A percentile compares a stretch with the other conserved stretches of the same genome.
Conservation (phyloP, 495 filamentous ascomycete genomes). For the Daldinia grandis region DNA sequence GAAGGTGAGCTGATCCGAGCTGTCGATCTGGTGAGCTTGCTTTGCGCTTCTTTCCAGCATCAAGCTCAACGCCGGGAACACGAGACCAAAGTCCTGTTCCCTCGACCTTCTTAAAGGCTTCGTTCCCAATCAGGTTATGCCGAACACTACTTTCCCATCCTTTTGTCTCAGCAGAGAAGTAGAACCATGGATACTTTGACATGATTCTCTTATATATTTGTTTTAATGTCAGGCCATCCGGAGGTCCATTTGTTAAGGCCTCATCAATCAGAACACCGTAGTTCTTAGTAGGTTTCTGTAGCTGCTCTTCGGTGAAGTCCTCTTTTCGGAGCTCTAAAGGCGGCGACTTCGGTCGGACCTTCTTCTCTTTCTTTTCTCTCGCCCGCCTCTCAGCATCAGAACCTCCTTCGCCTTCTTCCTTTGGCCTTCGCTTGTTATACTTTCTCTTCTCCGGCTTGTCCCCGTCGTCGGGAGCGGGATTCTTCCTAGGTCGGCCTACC, state of each 20-base stretch:
- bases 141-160: constrained; percentile 98
- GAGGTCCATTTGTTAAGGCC: constrained; percentile 75
- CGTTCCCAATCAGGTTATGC: constrained; percentile 91
- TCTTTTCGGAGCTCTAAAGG: constrained; percentile 68
- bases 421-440: constrained; percentile 78
- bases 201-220: constrained; percentile 93
- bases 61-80: constrained; percentile 59
- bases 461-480: constrained; percentile 62
- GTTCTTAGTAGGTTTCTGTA: constrained; percentile 83
- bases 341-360: constrained; percentile 65
- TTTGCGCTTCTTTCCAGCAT: constrained; percentile 62
- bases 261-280: constrained; percentile 94
- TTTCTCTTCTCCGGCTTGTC: constrained; percentile 76
- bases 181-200: constrained; percentile 88
- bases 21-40: constrained; percentile 56
- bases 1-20: constrained; percentile 40
- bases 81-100: constrained; percentile 59
- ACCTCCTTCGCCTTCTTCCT: constrained; percentile 58
- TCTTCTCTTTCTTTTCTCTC: constrained; percentile 67
- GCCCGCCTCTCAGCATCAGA: constrained; percentile 57
- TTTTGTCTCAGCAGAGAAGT: constrained; percentile 78
- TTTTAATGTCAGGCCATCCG: constrained; percentile 80
- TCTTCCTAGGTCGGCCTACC: constrained; percentile 65
- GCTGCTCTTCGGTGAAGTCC: constrained; percentile 83
- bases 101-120: constrained; percentile 86